phyloP scores from a whole-genome alignment of 495 filamentous ascomycete species.

The Beverwykella pulmonaria region DNA sequence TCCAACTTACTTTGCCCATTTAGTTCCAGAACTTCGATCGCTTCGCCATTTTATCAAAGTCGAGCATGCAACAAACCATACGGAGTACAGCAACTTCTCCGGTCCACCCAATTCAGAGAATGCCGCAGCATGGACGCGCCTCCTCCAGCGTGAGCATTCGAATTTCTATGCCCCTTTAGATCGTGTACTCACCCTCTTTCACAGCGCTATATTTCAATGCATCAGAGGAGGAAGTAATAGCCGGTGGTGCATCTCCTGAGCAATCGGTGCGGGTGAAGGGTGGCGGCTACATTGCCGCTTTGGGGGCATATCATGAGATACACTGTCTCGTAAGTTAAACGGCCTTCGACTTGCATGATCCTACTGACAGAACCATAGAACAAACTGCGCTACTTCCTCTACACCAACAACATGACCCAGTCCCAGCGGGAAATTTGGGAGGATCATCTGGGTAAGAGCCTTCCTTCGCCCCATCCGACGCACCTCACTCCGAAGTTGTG shows the following conservation, averaged over 20 bases:
- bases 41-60: background rate
- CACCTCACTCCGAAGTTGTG: background rate
- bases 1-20: background rate
- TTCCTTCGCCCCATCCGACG: background rate
- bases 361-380: background rate
- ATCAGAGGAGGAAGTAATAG: background rate
- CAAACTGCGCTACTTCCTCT: conserved; percentile 18
- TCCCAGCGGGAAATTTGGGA: background rate
- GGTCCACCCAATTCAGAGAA: conserved; percentile 3
- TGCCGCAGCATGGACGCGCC: conserved; percentile 7
- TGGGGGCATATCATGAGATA: conserved; percentile 15
- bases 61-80: conserved; percentile 18
- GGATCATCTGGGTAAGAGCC: conserved; percentile 11
- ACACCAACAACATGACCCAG: background rate
- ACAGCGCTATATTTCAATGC: conserved; percentile 19
- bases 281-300: conserved; percentile 8
- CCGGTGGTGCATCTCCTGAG: background rate
- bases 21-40: conserved; percentile 9
- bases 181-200: background rate
- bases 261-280: conserved; percentile 3
- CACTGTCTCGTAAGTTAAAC: conserved; percentile 11
- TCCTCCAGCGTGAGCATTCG: conserved; percentile 10
- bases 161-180: background rate
- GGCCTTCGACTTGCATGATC: background rate
- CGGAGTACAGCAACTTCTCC: conserved; percentile 1